Evolutionary conservation across 768 basidiomycete species (phyloP).

Genomic region (Tremella mesenterica): DNA sequence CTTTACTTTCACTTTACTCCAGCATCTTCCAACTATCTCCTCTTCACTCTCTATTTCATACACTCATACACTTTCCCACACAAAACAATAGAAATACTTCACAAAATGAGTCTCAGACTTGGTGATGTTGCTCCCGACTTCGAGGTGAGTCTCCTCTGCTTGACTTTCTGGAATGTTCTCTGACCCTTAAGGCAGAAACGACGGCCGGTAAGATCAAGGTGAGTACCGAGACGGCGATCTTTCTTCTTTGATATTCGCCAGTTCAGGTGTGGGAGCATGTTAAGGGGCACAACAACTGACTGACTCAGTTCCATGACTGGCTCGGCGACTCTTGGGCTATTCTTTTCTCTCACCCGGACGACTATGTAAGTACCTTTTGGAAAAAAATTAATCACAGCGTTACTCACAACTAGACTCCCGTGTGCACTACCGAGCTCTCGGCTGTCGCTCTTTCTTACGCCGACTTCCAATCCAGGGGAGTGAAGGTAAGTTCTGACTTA

Average conservation of each 20-base stretch:
- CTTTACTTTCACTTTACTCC: neutral
- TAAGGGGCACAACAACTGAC: neutral
- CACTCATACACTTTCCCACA: too few species aligned
- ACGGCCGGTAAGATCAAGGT: constrained; percentile 80
- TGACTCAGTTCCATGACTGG: constrained; percentile 62
- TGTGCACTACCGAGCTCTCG: constrained; percentile 77
- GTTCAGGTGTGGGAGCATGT: neutral
- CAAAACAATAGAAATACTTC: neutral
- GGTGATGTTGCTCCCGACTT: constrained; percentile 75
- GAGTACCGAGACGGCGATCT: too few species aligned
- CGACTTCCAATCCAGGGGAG: constrained; percentile 77
- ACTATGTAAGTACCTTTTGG: constrained; percentile 32
- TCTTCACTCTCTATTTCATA: neutral
- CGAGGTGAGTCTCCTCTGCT: constrained; percentile 10
- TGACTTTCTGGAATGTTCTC: neutral
- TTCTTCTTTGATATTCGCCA: too few species aligned
- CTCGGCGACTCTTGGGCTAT: constrained; percentile 78
- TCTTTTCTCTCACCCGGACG: constrained; percentile 87
- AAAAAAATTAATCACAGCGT: too few species aligned
- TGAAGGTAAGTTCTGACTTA: constrained; percentile 69
- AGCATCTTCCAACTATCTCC: neutral
- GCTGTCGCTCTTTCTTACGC: constrained; percentile 79
- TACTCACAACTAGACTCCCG: constrained; percentile 33
- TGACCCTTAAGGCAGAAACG: constrained; percentile 60
- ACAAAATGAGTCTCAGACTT: constrained; percentile 38